A percentile compares a stretch with the other conserved stretches of the same genome.
Evolutionary conservation across 768 basidiomycete genomes (phyloP).

Genomic region (Suillus alpinus): DNA sequence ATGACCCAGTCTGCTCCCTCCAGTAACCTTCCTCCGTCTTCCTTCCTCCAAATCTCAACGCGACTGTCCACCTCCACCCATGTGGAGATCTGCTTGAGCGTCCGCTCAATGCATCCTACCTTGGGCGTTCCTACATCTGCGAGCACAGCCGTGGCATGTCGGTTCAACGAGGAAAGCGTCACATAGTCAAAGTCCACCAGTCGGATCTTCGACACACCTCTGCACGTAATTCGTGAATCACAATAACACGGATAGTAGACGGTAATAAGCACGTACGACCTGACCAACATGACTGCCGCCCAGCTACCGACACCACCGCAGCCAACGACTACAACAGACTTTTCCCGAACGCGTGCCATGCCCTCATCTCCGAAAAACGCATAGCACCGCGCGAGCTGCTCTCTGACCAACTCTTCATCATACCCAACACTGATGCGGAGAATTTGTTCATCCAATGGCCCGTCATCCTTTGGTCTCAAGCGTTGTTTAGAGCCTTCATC

Average conservation of each 20-base stretch:
- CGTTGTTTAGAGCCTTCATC: background rate
- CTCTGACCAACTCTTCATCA: constrained; percentile 78
- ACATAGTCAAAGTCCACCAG: constrained; percentile 97
- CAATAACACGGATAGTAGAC: background rate
- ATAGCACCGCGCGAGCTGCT: constrained; percentile 92
- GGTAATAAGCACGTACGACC: constrained; percentile 61
- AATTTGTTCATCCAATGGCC: background rate
- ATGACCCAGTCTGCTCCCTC: constrained; percentile 94
- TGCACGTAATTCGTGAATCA: constrained; percentile 24
- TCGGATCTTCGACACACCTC: constrained; percentile 73
- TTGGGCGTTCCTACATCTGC: constrained; percentile 93
- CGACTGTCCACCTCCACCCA: constrained; percentile 86
- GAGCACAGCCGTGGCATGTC: constrained; percentile 88
- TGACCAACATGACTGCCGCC: constrained; percentile 89
- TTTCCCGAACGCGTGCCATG: constrained; percentile 73
- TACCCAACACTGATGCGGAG: constrained; percentile 33
- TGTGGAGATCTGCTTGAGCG: constrained; percentile 69
- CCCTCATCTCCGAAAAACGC: constrained; percentile 90
- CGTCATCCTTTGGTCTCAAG: background rate
- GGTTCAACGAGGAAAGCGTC: constrained; percentile 90
- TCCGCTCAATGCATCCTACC: constrained; percentile 71
- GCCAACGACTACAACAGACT: constrained; percentile 84
- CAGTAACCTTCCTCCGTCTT: constrained; percentile 68
- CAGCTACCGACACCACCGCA: constrained; percentile 97
- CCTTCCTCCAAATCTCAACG: constrained; percentile 85